phyloP scores from a whole-genome alignment of 1,284 basidiomycete species.

The Malassezia restricta region DNA sequence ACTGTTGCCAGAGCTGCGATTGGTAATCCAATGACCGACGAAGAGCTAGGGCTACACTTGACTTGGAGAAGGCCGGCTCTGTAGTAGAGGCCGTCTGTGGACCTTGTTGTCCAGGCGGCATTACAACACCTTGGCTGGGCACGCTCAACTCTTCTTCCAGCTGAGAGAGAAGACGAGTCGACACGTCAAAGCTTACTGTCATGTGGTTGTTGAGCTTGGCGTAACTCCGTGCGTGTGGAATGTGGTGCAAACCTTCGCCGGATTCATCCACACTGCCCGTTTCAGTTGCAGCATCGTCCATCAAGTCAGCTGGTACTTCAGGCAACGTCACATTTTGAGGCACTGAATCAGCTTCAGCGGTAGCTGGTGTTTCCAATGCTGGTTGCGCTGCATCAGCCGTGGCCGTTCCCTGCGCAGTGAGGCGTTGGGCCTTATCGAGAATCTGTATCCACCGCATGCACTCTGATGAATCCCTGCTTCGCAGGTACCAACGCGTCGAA shows the following conservation, averaged over 20 bases:
- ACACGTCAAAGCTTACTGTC: slow-evolving; percentile 67
- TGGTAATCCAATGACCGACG: slow-evolving; percentile 57
- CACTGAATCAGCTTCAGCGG: slow-evolving; percentile 22
- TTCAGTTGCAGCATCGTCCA: slow-evolving; percentile 6
- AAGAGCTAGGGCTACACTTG: slow-evolving; percentile 49
- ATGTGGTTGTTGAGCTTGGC: slow-evolving; percentile 64
- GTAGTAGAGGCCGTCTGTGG: neutral
- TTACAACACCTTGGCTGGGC: neutral
- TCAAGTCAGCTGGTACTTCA: neutral
- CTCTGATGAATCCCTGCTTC: slow-evolving; percentile 56
- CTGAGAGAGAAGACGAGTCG: slow-evolving; percentile 57
- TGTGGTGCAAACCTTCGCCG: slow-evolving; percentile 48
- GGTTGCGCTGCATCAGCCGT: neutral
- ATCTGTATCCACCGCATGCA: slow-evolving; percentile 41
- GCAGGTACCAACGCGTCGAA: slow-evolving; percentile 74
- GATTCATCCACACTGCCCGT: slow-evolving; percentile 21
- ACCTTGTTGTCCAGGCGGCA: neutral
- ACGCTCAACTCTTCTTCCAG: slow-evolving; percentile 35
- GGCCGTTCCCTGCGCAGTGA: slow-evolving; percentile 18
- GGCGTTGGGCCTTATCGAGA: slow-evolving; percentile 35
- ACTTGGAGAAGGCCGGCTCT: neutral
- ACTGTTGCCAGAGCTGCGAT: slow-evolving; percentile 57
- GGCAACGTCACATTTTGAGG: neutral
- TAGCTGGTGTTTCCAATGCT: neutral
- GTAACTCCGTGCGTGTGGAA: slow-evolving; percentile 61